Base-by-base conservation (phyloP, 2,329 filamentous ascomycete genomes). In the Neonectria hederae region DNA sequence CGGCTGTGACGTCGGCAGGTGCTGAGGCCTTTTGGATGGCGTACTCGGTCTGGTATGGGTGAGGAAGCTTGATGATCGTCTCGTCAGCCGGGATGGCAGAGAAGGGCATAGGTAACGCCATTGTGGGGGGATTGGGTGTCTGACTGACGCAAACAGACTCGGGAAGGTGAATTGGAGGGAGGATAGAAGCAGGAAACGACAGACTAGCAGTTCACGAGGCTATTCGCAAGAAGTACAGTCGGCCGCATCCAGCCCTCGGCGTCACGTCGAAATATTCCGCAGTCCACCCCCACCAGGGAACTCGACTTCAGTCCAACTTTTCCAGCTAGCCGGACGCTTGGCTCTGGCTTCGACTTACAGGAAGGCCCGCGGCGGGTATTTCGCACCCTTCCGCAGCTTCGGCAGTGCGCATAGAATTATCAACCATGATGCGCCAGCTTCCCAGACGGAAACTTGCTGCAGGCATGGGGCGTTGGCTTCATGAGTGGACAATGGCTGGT, bases 1-100 rank as follows among this genome's bases (percentile, higher is more conserved):
- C 63, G 24, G 69, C 21, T 53, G 56, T 28, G 32, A 66, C 28
- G 22, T 59, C 66, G 5, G 65, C 46, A 24, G 73, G 68, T 11
- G 72, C 59, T 19, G 73, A 65, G 51, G 69, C 73, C 64, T 77
- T 79, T 57, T 76, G 74, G 45, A 84, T 70, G 9, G 76, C 71
- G 73, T 84, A 85, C 57, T 83, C 79, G 40, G 81, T 80, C 43
- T 80, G 78, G 73, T 84, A 84, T 2, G 83, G 83, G 68, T 85
- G 81, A 59, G 83, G 83, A 38, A 85, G 82, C 77, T 81, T 82
- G 69, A 85, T 72, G 59, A 83, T 70, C 22, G 76, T 78, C 69
- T 83, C 79, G 60, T 76, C 73, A 24, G 75, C 65, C 56, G 69
- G 54, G 52, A 71, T 49, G 46, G 69, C 63, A 17, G 71, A 70